These are phyloP conservation scores for Fusarium gaditjirri DNA, from an alignment of 2,329 filamentous ascomycete genomes.

Conservation along the genomic window DNA sequence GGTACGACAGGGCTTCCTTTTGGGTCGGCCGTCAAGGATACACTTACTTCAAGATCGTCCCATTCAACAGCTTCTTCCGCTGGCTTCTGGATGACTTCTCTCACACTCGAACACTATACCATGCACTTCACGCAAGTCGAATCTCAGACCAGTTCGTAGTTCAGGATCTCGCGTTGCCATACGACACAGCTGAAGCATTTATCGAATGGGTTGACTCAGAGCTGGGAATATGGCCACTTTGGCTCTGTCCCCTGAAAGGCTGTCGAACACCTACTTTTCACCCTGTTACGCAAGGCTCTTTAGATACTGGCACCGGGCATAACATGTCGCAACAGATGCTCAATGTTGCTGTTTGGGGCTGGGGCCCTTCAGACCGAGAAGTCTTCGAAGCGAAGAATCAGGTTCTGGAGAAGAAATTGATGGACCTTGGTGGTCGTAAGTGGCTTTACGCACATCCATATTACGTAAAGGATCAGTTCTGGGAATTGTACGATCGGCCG, in stretches of 20 bases:
- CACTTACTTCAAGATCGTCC: slow-evolving; percentile 58
- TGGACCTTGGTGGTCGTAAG: slow-evolving; percentile 76
- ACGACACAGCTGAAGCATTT: slow-evolving; percentile 53
- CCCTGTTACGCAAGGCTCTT: background rate
- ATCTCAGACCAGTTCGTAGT: slow-evolving; percentile 67
- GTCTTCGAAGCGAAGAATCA: slow-evolving; percentile 73
- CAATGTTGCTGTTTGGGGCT: slow-evolving; percentile 78
- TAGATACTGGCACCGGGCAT: rapidly evolving
- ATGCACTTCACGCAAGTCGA: slow-evolving; percentile 68
- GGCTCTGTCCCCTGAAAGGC: slow-evolving; percentile 43
- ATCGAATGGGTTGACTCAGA: slow-evolving; percentile 44
- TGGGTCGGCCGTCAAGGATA: slow-evolving; percentile 72
- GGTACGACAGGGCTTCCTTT: slow-evolving; percentile 73
- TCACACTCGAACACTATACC: slow-evolving; percentile 70
- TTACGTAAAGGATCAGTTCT: slow-evolving; percentile 75
- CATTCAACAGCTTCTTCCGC: slow-evolving; percentile 69
- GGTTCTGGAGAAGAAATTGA: slow-evolving; percentile 71
- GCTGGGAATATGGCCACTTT: slow-evolving; percentile 45
- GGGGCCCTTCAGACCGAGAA: slow-evolving; percentile 62
- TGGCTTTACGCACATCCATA: slow-evolving; percentile 86
- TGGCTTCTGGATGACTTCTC: slow-evolving; percentile 69
- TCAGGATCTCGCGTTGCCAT: slow-evolving; percentile 71
- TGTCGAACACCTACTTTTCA: slow-evolving; percentile 40
- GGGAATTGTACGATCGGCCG: slow-evolving; percentile 65
- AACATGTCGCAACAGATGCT: slow-evolving; percentile 54